Conservation (phyloP, 305 asterid genomes). For the Lippia alba region DNA sequence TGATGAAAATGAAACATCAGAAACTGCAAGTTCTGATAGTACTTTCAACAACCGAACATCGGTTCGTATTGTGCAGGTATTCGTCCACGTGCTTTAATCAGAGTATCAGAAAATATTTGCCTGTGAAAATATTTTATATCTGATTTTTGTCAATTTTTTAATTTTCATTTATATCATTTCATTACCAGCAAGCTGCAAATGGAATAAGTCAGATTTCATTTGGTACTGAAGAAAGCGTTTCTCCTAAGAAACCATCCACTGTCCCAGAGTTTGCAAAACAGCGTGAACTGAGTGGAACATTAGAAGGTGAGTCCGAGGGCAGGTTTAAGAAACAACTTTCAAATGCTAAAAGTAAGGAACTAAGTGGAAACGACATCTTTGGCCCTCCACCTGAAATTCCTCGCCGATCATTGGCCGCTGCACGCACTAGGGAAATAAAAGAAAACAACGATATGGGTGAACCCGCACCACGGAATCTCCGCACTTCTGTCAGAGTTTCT, state of each 20-base stretch:
- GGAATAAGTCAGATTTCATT: conserved; percentile 96
- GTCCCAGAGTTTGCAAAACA: conserved; percentile 94
- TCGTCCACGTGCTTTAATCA: conserved; percentile 12
- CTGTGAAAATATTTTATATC: neutral
- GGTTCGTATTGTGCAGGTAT: conserved; percentile 93
- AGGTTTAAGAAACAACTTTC: conserved; percentile 68
- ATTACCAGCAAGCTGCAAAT: conserved; percentile 77
- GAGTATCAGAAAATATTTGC: conserved; percentile 2
- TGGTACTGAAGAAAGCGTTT: conserved; percentile 76
- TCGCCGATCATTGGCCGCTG: conserved; percentile 62
- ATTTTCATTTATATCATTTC: conserved; percentile 10
- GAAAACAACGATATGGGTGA: conserved; percentile 73
- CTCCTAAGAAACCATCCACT: conserved; percentile 85
- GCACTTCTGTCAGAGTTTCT: conserved; percentile 92
- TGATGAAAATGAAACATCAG: conserved; percentile 55
- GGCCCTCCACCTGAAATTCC: conserved; percentile 84
- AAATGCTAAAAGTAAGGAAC: conserved; percentile 82
- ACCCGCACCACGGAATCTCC: conserved; percentile 79
- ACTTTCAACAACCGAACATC: conserved; percentile 68
- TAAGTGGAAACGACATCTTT: conserved; percentile 86
- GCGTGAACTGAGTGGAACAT: conserved; percentile 89
- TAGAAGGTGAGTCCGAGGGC: conserved; percentile 70
- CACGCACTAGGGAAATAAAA: conserved; percentile 60
- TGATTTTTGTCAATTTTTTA: neutral
- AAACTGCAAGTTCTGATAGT: conserved; percentile 59